phyloP scores from a whole-genome alignment of 768 basidiomycete species.

The Austroboletus festivus region DNA sequence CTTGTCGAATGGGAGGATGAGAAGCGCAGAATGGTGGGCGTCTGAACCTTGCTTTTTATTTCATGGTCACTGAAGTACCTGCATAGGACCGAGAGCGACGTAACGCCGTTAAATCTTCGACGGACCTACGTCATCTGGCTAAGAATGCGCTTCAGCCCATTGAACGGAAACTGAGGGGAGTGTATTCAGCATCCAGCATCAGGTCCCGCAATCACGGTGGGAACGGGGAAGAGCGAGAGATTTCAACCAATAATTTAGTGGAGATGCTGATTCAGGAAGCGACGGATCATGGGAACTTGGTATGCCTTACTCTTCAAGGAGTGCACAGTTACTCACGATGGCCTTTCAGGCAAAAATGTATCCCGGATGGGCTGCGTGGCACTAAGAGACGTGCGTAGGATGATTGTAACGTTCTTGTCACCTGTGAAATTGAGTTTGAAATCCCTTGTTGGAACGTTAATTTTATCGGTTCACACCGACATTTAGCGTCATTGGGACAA shows the following conservation, averaged over 20 bases:
- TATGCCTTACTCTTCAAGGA: slow-evolving; percentile 25
- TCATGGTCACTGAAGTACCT: no score
- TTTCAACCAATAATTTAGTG: slow-evolving; percentile 82
- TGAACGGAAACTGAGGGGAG: slow-evolving; percentile 75
- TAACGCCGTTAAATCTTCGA: slow-evolving; percentile 46
- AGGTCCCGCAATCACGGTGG: slow-evolving; percentile 38
- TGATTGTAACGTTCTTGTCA: neutral
- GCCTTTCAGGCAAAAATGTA: slow-evolving; percentile 80
- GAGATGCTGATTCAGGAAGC: slow-evolving; percentile 91
- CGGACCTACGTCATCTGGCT: slow-evolving; percentile 65
- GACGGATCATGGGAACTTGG: slow-evolving; percentile 68
- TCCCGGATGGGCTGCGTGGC: slow-evolving; percentile 85
- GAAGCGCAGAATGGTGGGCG: slow-evolving; percentile 57
- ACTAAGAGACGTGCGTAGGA: slow-evolving; percentile 33
- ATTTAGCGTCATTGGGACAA: slow-evolving; percentile 3
- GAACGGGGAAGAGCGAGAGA: slow-evolving; percentile 38
- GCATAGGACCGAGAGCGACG: slow-evolving; percentile 44
- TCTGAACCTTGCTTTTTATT: no score
- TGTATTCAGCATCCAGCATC: slow-evolving; percentile 49
- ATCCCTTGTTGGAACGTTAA: neutral
- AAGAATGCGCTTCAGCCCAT: slow-evolving; percentile 78
- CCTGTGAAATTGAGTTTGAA: neutral
- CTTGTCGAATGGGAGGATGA: slow-evolving; percentile 94
- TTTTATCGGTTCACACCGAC: neutral
- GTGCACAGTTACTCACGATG: slow-evolving; percentile 8